Evolutionary conservation across 768 basidiomycete species (phyloP), one percentile per base, ranked within the genome.

Genomic region (Xerocomellus amylosporus): DNA sequence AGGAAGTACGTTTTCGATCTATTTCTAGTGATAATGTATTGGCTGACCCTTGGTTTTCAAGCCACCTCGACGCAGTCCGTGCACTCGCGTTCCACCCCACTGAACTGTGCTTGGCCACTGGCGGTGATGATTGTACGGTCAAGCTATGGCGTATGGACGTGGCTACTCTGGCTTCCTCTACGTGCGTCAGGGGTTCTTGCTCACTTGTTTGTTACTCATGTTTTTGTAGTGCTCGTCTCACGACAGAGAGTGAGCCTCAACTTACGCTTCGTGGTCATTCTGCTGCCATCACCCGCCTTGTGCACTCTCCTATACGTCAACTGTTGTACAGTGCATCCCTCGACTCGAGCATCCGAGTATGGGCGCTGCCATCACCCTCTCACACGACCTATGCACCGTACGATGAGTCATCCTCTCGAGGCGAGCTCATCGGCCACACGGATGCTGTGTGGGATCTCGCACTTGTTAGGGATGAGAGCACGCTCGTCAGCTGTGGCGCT

Each of bases 371-470:
- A 8, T 61, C 80, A 8, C 73, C 80, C 4, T 78, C 84, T 34
- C 89, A 93, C 71, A 90, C 92, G 49, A 92, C 94, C 15, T 99
- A 98, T 71, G 89, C 90, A 1, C 87, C 93, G 0, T 93, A 90
- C 68, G 94, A 98, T 62, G 81, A 89, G 46, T 85, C 84, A 0
- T 80, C 87, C 5, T 79, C 84, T 28, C 80, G 88, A 36, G 88
- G 88, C 33, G 86, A 88, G 59, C 79, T 98, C 28, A 85, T 95
- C 30, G 93, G 95, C 4, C 93, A 97, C 69, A 92, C 93, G 5
- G 95, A 99, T 67, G 93, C 93, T 6, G 89, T 98, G 24, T 99
- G 97, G 97, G 97, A 94, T 67, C 75, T 98, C 47, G 87, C 90
- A 10, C 81, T 96, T 20, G 82, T 93, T 26, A 80, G 90, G 51